phyloP scores from a whole-genome alignment of 2,329 filamentous ascomycete genomes.

The Colletotrichum tofieldiae region DNA sequence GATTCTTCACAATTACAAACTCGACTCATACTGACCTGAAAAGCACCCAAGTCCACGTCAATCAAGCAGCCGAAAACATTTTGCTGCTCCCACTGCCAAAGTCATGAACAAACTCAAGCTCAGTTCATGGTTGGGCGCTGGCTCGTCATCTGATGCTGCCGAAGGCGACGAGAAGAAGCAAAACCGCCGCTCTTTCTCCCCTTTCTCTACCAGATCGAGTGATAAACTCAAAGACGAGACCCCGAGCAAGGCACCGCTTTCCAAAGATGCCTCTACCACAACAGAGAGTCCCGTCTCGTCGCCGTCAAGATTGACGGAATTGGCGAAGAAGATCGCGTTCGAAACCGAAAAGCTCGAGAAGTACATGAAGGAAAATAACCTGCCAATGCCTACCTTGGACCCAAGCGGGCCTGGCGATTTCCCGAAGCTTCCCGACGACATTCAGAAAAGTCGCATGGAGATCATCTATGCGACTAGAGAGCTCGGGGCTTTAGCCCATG shows the following conservation, averaged over 20 bases:
- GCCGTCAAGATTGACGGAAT: slow-evolving; percentile 58
- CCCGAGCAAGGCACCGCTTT: background rate
- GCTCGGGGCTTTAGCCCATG: slow-evolving; percentile 63
- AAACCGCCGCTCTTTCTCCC: slow-evolving; percentile 53
- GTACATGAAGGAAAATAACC: slow-evolving; percentile 60
- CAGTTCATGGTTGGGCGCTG: slow-evolving; percentile 54
- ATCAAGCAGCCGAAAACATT: background rate
- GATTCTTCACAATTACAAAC: background rate
- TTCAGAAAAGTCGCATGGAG: slow-evolving; percentile 62
- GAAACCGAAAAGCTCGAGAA: slow-evolving; percentile 66
- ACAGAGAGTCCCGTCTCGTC: background rate
- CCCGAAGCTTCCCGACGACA: slow-evolving; percentile 62
- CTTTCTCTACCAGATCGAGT: slow-evolving; percentile 44
- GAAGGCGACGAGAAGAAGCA: slow-evolving; percentile 53
- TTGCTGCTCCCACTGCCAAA: background rate
- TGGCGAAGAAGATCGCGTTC: slow-evolving; percentile 64
- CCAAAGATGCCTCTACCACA: background rate
- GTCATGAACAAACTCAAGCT: slow-evolving; percentile 53
- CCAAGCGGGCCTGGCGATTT: slow-evolving; percentile 62
- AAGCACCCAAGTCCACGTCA: background rate
- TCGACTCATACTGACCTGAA: background rate
- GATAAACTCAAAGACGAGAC: slow-evolving; percentile 8
- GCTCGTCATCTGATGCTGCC: slow-evolving; percentile 41
- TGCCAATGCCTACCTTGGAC: slow-evolving; percentile 62
- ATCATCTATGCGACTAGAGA: slow-evolving; percentile 66